A percentile compares a stretch with the other conserved stretches of the same genome.
These are phyloP conservation scores for Claviceps spartinae DNA, from an alignment of 2,329 filamentous ascomycete species.

Conservation along the genomic window DNA sequence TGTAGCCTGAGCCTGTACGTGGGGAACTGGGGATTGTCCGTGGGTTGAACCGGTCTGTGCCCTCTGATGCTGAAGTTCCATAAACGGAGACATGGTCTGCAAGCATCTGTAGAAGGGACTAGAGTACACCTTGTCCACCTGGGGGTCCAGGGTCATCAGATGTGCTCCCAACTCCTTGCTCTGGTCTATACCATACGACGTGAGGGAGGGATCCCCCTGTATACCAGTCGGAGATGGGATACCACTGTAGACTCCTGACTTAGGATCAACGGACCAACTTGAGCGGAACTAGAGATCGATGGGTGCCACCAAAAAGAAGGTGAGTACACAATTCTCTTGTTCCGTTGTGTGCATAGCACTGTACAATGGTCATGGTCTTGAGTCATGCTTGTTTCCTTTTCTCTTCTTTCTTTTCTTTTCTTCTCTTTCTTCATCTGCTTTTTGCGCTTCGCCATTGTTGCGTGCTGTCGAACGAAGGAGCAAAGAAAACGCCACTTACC, in stretches of 20 bases:
- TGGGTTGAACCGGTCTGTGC: neutral
- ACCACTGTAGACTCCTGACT: constrained; percentile 63
- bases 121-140: constrained; percentile 65
- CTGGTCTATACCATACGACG: constrained; percentile 75
- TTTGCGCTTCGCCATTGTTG: neutral
- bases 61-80: constrained; percentile 27
- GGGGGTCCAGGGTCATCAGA: constrained; percentile 47
- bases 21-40: neutral
- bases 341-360: neutral
- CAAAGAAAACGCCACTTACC: constrained; percentile 34
- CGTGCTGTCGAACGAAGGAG: neutral
- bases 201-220: constrained; percentile 74
- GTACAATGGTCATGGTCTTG: neutral
- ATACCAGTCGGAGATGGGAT: constrained; percentile 78
- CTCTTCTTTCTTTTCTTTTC: neutral
- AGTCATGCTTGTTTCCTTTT: neutral
- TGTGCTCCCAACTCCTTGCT: constrained; percentile 60
- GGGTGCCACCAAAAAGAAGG: too few species aligned
- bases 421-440: neutral
- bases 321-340: neutral
- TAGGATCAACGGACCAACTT: constrained; percentile 74
- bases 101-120: constrained; percentile 81
- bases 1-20: neutral
- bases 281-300: constrained; percentile 57
- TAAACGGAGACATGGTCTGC: constrained; percentile 65